Evolutionary conservation across 164 flowering plant genomes (phyloP).

Genomic region (Taxillus chinensis): DNA sequence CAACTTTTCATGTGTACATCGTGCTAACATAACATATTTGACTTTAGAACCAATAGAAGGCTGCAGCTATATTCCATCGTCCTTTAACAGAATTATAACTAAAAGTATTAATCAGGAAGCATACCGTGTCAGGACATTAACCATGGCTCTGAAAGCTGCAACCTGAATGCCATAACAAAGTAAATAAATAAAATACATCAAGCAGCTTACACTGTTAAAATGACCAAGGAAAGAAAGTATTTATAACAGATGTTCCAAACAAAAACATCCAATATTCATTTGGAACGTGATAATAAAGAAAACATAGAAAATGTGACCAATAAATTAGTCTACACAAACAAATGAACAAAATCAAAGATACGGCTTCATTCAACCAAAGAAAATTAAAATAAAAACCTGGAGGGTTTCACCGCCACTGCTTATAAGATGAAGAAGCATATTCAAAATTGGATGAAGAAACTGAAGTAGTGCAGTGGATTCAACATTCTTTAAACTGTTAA

Average conservation of each 20-base stretch:
- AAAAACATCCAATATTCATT: too few species aligned
- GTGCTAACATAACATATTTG: too few species aligned
- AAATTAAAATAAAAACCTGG: conserved; percentile 40
- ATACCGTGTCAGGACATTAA: conserved; percentile 88
- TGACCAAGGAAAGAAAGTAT: background rate
- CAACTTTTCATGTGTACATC: too few species aligned
- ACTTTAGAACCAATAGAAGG: too few species aligned
- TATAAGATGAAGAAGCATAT: conserved; percentile 98
- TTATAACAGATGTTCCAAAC: too few species aligned
- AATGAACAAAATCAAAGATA: too few species aligned
- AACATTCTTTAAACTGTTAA: conserved; percentile 95
- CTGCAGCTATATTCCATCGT: too few species aligned
- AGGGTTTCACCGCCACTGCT: conserved; percentile 99
- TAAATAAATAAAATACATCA: background rate
- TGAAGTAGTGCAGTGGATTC: conserved; percentile 91
- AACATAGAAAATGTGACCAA: too few species aligned
- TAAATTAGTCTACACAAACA: too few species aligned
- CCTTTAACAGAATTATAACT: too few species aligned
- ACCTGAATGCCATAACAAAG: conserved; percentile 44
- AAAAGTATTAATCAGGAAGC: background rate
- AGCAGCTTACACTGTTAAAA: background rate
- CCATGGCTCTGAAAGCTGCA: conserved; percentile 99
- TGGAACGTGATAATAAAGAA: too few species aligned
- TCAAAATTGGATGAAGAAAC: conserved; percentile 89
- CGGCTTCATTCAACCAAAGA: background rate